phyloP scores from a whole-genome alignment of 2,329 filamentous ascomycete species.

The Fusarium domesticum region DNA sequence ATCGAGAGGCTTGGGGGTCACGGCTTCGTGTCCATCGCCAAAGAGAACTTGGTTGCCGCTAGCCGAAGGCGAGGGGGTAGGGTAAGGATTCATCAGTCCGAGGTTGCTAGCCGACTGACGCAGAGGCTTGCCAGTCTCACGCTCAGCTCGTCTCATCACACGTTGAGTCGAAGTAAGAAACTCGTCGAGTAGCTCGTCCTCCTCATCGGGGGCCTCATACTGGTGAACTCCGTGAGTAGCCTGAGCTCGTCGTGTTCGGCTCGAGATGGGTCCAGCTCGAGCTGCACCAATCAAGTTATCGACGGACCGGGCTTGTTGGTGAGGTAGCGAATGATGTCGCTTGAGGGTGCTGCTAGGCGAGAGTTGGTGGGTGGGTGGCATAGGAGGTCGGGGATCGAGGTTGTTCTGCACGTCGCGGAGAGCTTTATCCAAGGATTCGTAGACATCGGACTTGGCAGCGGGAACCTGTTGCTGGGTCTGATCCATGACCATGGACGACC shows the following conservation, averaged over 20 bases:
- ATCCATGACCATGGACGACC: conserved; percentile 80
- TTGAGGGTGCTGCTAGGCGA: conserved; percentile 53
- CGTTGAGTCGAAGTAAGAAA: conserved; percentile 74
- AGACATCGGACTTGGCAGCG: conserved; percentile 52
- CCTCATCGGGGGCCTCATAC: conserved; percentile 93
- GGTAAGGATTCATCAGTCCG: conserved; percentile 58
- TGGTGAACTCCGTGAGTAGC: conserved; percentile 71
- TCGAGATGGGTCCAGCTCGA: conserved; percentile 65
- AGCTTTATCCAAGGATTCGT: conserved; percentile 60
- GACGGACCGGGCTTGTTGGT: conserved; percentile 60
- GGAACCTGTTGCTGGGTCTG: conserved; percentile 48
- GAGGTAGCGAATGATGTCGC: conserved; percentile 62
- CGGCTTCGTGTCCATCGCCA: conserved; percentile 58
- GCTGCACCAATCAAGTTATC: conserved; percentile 60
- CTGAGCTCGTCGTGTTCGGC: conserved; percentile 75
- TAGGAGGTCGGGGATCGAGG: conserved; percentile 45
- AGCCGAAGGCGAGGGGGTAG: conserved; percentile 72
- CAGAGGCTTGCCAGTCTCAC: conserved; percentile 40
- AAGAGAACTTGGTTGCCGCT: conserved; percentile 77
- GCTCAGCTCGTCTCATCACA: conserved; percentile 69
- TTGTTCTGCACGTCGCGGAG: conserved; percentile 53
- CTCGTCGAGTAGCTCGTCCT: conserved; percentile 93
- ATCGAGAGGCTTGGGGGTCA: conserved; percentile 69
- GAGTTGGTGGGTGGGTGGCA: conserved; percentile 53
- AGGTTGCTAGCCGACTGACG: conserved; percentile 64